These are phyloP conservation scores for Botryosphaeria dothidea DNA, from an alignment of 2,329 filamentous ascomycete species.

Conservation along the genomic window DNA sequence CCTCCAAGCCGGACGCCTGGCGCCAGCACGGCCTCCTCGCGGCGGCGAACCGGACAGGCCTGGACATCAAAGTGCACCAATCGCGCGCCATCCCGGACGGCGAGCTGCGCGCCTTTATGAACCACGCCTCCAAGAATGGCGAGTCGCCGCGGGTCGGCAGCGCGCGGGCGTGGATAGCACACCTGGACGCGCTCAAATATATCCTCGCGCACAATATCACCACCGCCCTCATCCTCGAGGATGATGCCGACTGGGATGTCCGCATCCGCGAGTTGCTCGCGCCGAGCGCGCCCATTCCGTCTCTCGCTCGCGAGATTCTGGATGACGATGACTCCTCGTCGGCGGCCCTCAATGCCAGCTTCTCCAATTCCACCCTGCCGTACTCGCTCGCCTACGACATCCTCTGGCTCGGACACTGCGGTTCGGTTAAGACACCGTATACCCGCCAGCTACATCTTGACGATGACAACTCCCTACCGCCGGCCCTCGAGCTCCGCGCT, in stretches of 20 bases:
- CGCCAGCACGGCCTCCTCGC: conserved; percentile 14
- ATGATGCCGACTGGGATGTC: conserved; percentile 28
- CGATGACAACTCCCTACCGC: conserved; percentile 21
- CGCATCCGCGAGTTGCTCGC: conserved; percentile 24
- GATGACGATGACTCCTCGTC: not conserved
- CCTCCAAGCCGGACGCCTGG: conserved; percentile 11
- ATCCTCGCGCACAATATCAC: conserved; percentile 16
- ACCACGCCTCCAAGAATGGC: not conserved
- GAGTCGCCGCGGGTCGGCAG: not conserved
- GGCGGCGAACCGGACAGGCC: conserved; percentile 10
- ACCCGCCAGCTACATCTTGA: conserved; percentile 17
- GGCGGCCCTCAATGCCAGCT: not conserved
- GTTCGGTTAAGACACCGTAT: conserved; percentile 26
- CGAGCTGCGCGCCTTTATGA: conserved; percentile 7
- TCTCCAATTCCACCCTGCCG: conserved; percentile 23
- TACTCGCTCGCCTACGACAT: conserved; percentile 39
- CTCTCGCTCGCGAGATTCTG: not conserved
- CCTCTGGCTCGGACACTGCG: conserved; percentile 39
- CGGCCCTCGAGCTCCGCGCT: conserved; percentile 25
- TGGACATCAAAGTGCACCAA: conserved; percentile 8
- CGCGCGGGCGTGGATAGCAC: conserved; percentile 18
- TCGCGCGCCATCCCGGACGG: conserved; percentile 7
- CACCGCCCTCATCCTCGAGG: conserved; percentile 26
- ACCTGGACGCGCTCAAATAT: conserved; percentile 13
- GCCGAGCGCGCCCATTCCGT: not conserved